Evolutionary conservation across 73 alveolate genomes (phyloP).

Genomic region (Paramecium biaurelia): DNA sequence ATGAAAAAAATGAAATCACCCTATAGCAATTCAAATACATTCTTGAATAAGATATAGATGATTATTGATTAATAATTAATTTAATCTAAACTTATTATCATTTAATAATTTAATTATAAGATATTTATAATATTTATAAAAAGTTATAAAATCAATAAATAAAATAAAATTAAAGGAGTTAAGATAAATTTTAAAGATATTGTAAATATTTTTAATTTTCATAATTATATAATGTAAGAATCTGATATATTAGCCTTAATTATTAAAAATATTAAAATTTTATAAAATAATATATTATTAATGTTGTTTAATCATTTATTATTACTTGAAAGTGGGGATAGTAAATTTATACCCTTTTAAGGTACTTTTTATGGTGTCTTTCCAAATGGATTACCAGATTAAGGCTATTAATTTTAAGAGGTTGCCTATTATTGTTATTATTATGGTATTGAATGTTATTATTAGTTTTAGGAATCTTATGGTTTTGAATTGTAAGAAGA

Average conservation of each 20-base stretch:
- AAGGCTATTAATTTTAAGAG: background rate
- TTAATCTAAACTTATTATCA: background rate
- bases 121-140: too few relatives aligned
- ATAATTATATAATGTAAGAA: too few relatives aligned
- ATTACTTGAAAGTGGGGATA: background rate
- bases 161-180: too few relatives aligned
- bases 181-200: too few relatives aligned
- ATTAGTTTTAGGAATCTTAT: background rate
- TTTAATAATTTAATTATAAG: background rate
- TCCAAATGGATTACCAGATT: background rate
- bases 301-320: background rate
- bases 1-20: background rate
- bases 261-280: too few relatives aligned
- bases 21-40: background rate
- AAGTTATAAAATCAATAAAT: too few relatives aligned
- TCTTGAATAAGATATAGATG: background rate
- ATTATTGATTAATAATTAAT: background rate
- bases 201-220: too few relatives aligned
- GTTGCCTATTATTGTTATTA: background rate
- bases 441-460: background rate
- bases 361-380: background rate
- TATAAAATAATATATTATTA: background rate
- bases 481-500: background rate
- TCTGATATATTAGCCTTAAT: too few relatives aligned
- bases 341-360: background rate